These are phyloP conservation scores for Geotrichum fermentans DNA, from an alignment of 1,139 yeast genomes.

Conservation along the genomic window DNA sequence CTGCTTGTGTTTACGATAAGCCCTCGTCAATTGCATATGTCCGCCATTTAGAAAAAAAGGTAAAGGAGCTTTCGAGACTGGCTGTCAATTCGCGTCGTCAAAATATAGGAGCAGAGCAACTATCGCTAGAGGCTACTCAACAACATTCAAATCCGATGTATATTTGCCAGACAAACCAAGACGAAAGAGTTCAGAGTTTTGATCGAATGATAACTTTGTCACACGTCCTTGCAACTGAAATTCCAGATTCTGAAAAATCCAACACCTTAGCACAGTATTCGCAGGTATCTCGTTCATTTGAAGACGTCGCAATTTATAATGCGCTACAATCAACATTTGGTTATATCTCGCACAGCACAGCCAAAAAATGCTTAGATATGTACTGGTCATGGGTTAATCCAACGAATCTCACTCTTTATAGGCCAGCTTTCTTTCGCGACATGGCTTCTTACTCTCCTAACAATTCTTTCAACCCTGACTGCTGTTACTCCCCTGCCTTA, in stretches of 20 bases:
- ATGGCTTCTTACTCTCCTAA: constrained; percentile 15
- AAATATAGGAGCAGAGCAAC: not conserved
- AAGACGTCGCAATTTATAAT: constrained; percentile 9
- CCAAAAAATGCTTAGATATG: constrained; percentile 15
- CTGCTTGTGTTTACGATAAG: constrained; percentile 19
- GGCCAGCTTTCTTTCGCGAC: constrained; percentile 19
- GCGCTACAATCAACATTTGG: constrained; percentile 15
- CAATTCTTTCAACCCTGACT: constrained; percentile 9
- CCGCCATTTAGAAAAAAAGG: constrained; percentile 19
- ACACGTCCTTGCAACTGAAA: not conserved
- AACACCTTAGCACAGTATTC: constrained; percentile 4
- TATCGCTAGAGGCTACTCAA: not conserved
- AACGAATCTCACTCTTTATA: constrained; percentile 15
- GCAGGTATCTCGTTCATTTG: constrained; percentile 5
- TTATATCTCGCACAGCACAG: constrained; percentile 15
- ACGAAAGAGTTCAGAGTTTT: not conserved
- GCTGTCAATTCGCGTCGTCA: not conserved
- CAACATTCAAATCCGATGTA: not conserved
- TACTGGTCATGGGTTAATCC: constrained; percentile 22
- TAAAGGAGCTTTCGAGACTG: constrained; percentile 16
- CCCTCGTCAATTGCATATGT: constrained; percentile 22
- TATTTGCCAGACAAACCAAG: not conserved
- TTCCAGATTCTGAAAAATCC: constrained; percentile 11
- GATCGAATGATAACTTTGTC: not conserved
- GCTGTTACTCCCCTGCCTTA: constrained; percentile 18